phyloP scores from a whole-genome alignment of 148 eudicot species.

The Silene latifolia region DNA sequence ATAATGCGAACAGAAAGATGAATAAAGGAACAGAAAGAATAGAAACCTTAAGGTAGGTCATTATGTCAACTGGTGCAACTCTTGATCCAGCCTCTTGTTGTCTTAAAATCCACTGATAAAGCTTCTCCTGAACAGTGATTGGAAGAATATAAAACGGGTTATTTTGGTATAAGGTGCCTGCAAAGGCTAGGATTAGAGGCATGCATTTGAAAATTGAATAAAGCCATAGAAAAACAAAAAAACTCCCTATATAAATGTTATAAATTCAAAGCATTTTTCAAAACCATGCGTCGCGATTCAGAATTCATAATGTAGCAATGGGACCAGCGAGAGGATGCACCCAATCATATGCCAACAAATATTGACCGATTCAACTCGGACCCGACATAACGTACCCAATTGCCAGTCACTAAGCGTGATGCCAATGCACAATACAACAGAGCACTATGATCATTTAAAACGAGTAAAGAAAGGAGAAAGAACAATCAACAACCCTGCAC shows the following conservation, averaged over 20 bases:
- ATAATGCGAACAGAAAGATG: not conserved
- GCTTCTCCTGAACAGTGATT: conserved; percentile 58
- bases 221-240: not conserved
- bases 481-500: not conserved
- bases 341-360: no score
- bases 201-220: not conserved
- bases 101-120: conserved; percentile 75
- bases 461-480: no score
- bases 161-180: not conserved
- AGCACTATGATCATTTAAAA: no score
- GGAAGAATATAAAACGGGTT: not conserved
- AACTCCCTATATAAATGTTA: not conserved
- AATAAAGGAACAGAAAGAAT: not conserved
- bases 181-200: not conserved
- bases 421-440: no score
- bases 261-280: not conserved
- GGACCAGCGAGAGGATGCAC: no score
- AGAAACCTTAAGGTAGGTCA: conserved; percentile 59
- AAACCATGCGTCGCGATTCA: not conserved
- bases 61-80: conserved; percentile 62
- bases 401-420: no score
- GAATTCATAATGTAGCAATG: not conserved
- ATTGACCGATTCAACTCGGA: no score
- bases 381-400: no score
- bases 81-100: conserved; percentile 77